phyloP scores from a whole-genome alignment of 257 asterid species.

The Solanum chaucha region DNA sequence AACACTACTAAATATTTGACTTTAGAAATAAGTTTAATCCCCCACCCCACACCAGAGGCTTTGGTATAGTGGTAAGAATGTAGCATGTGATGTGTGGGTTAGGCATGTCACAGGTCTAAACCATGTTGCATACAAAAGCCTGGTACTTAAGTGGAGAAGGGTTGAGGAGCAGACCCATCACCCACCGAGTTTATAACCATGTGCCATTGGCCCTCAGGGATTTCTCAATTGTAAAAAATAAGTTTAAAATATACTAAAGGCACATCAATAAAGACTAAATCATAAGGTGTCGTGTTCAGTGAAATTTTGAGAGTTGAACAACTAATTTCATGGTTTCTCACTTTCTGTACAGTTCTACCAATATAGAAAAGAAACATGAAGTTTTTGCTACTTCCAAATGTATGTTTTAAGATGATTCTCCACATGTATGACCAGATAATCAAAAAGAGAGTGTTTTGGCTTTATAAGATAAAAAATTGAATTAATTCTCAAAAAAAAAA shows the following conservation, averaged over 20 bases:
- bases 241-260: not conserved
- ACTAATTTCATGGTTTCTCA: not conserved
- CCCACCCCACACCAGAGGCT: not conserved
- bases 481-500: not conserved
- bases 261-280: not conserved
- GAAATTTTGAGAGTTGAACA: not conserved
- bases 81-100: not conserved
- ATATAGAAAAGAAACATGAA: not conserved
- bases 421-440: not conserved
- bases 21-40: not conserved
- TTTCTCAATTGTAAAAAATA: not conserved
- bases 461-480: not conserved
- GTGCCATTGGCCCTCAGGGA: not conserved
- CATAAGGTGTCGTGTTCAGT: not conserved
- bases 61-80: not conserved
- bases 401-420: not conserved
- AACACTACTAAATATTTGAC: not conserved
- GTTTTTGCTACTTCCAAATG: not conserved
- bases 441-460: not conserved
- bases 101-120: not conserved
- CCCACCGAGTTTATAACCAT: not conserved
- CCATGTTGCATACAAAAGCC: not conserved
- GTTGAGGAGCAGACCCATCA: not conserved
- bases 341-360: not conserved
- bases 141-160: not conserved